These are phyloP conservation scores for Pseudotsuga menziesii DNA, from an alignment of 75 land plant species.

Conservation along the genomic window DNA sequence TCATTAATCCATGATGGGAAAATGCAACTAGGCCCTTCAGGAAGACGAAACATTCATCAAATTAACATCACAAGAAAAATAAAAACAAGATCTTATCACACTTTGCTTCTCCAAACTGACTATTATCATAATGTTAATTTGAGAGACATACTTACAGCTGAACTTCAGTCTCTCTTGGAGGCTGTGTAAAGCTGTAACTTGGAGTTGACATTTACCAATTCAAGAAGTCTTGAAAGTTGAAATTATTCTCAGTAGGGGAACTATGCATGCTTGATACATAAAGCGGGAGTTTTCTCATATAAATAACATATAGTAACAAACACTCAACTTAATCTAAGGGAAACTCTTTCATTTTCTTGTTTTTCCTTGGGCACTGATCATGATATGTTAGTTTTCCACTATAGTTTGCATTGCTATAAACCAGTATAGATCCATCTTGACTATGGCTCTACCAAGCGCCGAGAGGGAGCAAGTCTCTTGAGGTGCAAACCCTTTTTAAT, in stretches of 20 bases:
- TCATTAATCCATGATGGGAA: conserved; percentile 83
- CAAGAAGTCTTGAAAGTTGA: background rate
- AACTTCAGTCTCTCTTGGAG: too few relatives aligned
- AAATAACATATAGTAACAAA: background rate
- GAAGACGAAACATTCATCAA: too few relatives aligned
- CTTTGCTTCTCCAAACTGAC: too few relatives aligned
- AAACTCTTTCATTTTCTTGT: too few relatives aligned
- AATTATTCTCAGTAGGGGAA: background rate
- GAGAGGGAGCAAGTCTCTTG: too few relatives aligned
- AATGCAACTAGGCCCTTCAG: conserved; percentile 89
- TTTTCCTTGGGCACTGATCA: background rate
- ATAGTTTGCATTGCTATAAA: background rate
- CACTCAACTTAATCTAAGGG: background rate
- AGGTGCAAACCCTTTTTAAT: too few relatives aligned
- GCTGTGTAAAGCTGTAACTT: background rate
- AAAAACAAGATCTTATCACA: too few relatives aligned
- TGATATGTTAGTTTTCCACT: background rate
- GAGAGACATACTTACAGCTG: too few relatives aligned
- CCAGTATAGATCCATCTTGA: too few relatives aligned
- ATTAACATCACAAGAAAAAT: too few relatives aligned
- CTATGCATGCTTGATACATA: background rate
- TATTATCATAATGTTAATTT: too few relatives aligned
- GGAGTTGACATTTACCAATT: background rate
- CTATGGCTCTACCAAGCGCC: too few relatives aligned
- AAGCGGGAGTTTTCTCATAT: background rate